Evolutionary conservation across 2,329 filamentous ascomycete genomes (phyloP).

Genomic region (Iodosphaeria phyllophila): DNA sequence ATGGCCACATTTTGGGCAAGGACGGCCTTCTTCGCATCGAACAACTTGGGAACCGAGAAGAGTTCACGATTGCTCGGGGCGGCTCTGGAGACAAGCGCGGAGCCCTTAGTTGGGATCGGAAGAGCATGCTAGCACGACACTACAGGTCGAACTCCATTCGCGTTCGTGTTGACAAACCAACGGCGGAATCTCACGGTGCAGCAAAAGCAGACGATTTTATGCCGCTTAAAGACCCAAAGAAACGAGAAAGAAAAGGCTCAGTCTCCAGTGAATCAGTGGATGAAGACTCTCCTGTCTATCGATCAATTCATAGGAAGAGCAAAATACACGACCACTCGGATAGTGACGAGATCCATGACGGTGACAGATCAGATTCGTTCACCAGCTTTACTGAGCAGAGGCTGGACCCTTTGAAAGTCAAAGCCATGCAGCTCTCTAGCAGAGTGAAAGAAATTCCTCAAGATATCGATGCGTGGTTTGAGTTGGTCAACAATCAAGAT

Average conservation of each 20-base stretch:
- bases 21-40: conserved; percentile 44
- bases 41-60: conserved; percentile 36
- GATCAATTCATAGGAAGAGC: conserved; percentile 46
- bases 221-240: conserved; percentile 21
- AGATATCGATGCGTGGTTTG: conserved; percentile 56
- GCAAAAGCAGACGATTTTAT: conserved; percentile 26
- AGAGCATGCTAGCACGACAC: conserved; percentile 23
- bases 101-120: conserved; percentile 22
- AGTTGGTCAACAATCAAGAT: conserved; percentile 65
- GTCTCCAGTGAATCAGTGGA: conserved; percentile 20
- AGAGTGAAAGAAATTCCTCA: conserved; percentile 45
- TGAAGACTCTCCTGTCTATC: conserved; percentile 35
- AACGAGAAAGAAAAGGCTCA: conserved; percentile 17
- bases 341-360: conserved; percentile 29
- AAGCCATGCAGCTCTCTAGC: conserved; percentile 41
- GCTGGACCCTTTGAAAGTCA: conserved; percentile 27
- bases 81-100: conserved; percentile 21
- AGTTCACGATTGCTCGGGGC: conserved; percentile 30
- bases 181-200: no score
- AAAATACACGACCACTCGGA: conserved; percentile 27
- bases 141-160: conserved; percentile 20
- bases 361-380: conserved; percentile 21
- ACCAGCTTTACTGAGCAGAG: conserved; percentile 13
- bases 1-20: conserved; percentile 53
- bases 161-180: conserved; percentile 14